phyloP scores from a whole-genome alignment of 768 basidiomycete species.

The Coprinellus micaceus region DNA sequence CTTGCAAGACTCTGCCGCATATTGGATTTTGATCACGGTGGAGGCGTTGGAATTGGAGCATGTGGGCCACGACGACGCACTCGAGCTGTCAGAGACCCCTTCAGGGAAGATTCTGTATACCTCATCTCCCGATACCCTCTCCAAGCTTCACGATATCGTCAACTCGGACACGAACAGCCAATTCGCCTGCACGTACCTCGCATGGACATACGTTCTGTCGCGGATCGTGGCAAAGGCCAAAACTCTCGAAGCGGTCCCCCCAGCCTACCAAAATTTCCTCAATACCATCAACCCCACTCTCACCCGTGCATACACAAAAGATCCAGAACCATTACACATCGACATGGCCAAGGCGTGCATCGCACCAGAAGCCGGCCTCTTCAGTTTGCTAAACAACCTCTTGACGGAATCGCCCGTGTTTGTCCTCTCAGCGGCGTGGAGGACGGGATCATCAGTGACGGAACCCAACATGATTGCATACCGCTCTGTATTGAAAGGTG shows the following conservation, averaged over 20 bases:
- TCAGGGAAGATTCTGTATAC: conserved; percentile 50
- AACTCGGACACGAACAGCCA: conserved; percentile 57
- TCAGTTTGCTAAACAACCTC: conserved; percentile 52
- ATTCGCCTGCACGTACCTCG: conserved; percentile 67
- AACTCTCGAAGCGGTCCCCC: conserved; percentile 49
- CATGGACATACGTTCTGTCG: conserved; percentile 83
- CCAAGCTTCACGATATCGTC: conserved; percentile 65
- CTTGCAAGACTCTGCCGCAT: conserved; percentile 60
- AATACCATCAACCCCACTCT: conserved; percentile 43
- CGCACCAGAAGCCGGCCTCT: conserved; percentile 56
- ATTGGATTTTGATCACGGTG: conserved; percentile 77
- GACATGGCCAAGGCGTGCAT: conserved; percentile 60
- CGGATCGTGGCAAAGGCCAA: conserved; percentile 46
- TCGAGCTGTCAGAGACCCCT: conserved; percentile 53
- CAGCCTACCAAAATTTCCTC: conserved; percentile 53
- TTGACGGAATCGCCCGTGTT: conserved; percentile 73
- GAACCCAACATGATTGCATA: conserved; percentile 78
- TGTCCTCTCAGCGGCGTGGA: conserved; percentile 70
- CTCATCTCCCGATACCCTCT: conserved; percentile 58
- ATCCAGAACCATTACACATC: conserved; percentile 50
- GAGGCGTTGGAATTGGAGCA: conserved; percentile 80
- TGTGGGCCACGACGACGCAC: conserved; percentile 46
- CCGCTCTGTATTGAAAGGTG: conserved; percentile 83
- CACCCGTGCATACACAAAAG: conserved; percentile 48
- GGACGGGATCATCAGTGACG: conserved; percentile 60